phyloP scores from a whole-genome alignment of 140 eudicot genomes.

The Flaveria floridana region DNA sequence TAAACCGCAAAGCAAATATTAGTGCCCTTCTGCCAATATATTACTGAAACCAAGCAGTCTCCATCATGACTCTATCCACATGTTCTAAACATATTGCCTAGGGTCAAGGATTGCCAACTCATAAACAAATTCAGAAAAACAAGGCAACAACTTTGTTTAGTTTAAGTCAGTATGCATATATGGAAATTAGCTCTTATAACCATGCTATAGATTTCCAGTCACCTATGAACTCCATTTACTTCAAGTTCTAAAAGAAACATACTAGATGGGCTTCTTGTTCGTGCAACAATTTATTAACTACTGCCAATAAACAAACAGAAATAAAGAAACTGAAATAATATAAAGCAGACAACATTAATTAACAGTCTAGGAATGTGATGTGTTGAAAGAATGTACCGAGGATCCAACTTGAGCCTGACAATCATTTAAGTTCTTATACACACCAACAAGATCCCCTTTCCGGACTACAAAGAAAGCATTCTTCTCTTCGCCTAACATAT shows the following conservation, averaged over 20 bases:
- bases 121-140: background rate
- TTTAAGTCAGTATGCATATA: background rate
- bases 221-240: background rate
- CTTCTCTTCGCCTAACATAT: constrained; percentile 66
- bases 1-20: too few relatives aligned
- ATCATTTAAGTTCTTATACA: constrained; percentile 81
- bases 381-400: constrained; percentile 50
- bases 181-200: background rate
- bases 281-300: background rate
- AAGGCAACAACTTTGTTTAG: background rate
- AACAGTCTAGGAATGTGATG: background rate
- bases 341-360: background rate
- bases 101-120: background rate
- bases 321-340: background rate
- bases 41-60: too few relatives aligned
- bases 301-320: background rate
- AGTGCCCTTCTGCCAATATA: too few relatives aligned
- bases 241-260: background rate
- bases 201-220: background rate
- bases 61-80: too few relatives aligned
- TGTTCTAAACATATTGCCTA: background rate
- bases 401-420: constrained; percentile 93
- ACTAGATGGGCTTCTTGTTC: background rate
- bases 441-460: constrained; percentile 95
- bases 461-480: constrained; percentile 84